These are phyloP conservation scores for Thielaviopsis musarum DNA, from an alignment of 2,329 filamentous ascomycete genomes.

Conservation along the genomic window DNA sequence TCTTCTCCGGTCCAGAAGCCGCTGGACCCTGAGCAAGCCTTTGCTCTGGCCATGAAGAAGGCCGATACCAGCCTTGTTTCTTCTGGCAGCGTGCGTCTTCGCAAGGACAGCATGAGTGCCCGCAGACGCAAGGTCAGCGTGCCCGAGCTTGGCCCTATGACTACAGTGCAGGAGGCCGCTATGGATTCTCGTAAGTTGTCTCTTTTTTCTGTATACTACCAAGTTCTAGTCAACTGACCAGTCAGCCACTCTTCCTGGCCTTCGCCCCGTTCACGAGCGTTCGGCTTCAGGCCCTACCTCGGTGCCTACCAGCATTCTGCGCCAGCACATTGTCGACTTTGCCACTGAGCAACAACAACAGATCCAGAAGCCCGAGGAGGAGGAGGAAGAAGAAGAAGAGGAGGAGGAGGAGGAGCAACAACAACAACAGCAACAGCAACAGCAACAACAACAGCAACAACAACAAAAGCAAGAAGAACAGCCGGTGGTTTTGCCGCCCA, in stretches of 20 bases:
- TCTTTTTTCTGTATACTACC: not conserved
- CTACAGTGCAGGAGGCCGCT: constrained; percentile 46
- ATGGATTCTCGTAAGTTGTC: constrained; percentile 51
- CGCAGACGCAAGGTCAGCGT: constrained; percentile 47
- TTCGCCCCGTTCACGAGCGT: constrained; percentile 46
- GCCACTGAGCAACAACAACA: not conserved
- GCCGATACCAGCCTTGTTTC: constrained; percentile 26
- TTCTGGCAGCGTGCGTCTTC: constrained; percentile 29
- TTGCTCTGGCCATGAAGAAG: constrained; percentile 26
- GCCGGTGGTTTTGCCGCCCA: not conserved
- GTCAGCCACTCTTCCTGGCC: constrained; percentile 49
- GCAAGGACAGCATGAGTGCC: constrained; percentile 38
- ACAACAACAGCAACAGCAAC: not conserved
- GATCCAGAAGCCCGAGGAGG: not conserved
- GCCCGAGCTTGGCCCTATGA: constrained; percentile 49
- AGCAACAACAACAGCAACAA: not conserved
- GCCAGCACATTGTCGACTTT: constrained; percentile 8
- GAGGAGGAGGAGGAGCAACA: no score
- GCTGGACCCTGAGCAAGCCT: constrained; percentile 33
- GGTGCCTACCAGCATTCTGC: not conserved
- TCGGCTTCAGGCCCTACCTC: constrained; percentile 43
- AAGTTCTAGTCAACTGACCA: constrained; percentile 7
- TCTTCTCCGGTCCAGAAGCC: constrained; percentile 25
- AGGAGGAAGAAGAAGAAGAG: no score
- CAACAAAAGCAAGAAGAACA: not conserved